Evolutionary conservation across 257 asterid species (phyloP), one percentile per base, ranked within the genome.

Genomic region (Phtheirospermum japonicum): DNA sequence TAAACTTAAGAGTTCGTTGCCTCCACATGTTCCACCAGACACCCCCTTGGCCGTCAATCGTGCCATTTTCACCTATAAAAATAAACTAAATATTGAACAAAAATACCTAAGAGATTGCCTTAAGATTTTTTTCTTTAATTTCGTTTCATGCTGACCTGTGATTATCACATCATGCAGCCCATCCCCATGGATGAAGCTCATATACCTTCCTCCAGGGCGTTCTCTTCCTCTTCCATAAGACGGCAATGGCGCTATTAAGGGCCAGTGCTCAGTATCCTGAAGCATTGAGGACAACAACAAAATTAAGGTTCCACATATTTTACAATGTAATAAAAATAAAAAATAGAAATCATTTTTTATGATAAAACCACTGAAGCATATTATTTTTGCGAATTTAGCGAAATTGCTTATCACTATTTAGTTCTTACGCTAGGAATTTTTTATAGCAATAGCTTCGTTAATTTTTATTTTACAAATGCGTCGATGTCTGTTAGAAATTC

Each of bases 11-110:
- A 64, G 92, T 82, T 66, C 96, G 54, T 61, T 55, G 83, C 71
- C 96, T 87, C 97, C 97, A 89, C 97, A 85, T 87, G 79, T 85
- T 76, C 97, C 99, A 93, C 99, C 99, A 93, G 17, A 80, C 79
- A 53, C 76, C 81, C 56, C 99, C 99, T 78, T 89, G 94, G 28
- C 99, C 99, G 70, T 93, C 97, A 61, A 93, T 89, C 9, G 97
- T 89, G 53, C 99, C 99, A 73, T 89, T 93, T 79, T 93, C 96
- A 48, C 99, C 97, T 87, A 66, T 39, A 31, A 16, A 68, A 6
- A 34, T 9, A 7, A 65, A 62, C 13, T 57, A 51, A 49, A 33
- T 6, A 36, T 6, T 18, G 32, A 23, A 51, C 32, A 4, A 31
- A 61, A 66, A 36, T 8, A 46, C 4, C 17, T 50, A 73, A 76